Base-by-base conservation (phyloP, 805 yeast species). In the Nakazawaea wickerhamii region DNA sequence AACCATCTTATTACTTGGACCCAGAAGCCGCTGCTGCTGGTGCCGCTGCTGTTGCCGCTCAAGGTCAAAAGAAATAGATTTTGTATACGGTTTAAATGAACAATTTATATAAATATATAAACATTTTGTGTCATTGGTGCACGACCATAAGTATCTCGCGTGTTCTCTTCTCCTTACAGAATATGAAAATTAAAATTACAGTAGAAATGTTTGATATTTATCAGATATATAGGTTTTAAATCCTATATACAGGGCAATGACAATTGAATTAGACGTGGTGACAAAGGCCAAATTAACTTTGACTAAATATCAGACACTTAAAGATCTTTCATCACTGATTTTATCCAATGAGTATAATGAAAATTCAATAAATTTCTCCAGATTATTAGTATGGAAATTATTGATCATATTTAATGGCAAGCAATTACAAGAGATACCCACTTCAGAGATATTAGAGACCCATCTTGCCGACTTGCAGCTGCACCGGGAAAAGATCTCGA, bases 11-110 rank as follows among this genome's bases (percentile, higher is more conserved):
- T 79, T 90, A 90, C 82, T 83, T 90, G 71, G 98, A 90, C 73
- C 98, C 98, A 60, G 97, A 88, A 75, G 98, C 97, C 61, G 98
- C 98, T 61, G 96, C 90, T 52, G 96, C 96, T 44, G 98, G 98
- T 77, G 98, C 97, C 54, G 97, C 97, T 63, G 96, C 96, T 48
- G 98, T 90, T 58, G 98, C 97, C 59, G 87, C 87, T 59, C 98
- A 90, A 75, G 98, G 98, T 67, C 74, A 74, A 65, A 79, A 77
- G 73, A 75, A 76, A 57, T 70, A 64, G 47, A 22, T 30, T 10
- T 6, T 22, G 18, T 18, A 35, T 20, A 35, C 14, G 4, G n/a
- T 4, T 18, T 18, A 25, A 25, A 9, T 25, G 27, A 25, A 8
- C 8, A 8, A 25, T 13, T 9, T 25, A 19, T 17, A 10, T 30